Base-by-base conservation (phyloP, 768 basidiomycete genomes). In the Lyophyllum semitale region DNA sequence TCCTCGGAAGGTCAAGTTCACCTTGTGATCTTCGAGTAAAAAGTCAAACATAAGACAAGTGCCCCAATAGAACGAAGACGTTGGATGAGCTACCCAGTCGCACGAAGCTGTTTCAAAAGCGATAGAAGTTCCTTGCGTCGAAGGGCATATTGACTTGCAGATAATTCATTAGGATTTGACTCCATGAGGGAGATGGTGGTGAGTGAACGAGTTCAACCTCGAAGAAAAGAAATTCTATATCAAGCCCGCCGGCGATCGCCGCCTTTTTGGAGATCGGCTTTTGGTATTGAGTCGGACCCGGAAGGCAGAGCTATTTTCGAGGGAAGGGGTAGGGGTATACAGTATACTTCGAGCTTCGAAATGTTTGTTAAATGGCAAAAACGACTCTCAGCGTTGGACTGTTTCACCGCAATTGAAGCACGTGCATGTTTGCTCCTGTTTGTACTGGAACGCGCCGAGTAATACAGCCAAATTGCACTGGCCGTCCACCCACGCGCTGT, bases 1-100 rank as follows among this genome's bases (percentile, higher is more conserved):
- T 77, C 8, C 78, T 67, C 8, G 82, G 80, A 5, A 83, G 64
- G 52, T 83, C 79, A 11, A 82, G 62, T 22, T 79, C 75, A 3
- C 68, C 69, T 63, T 81, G 76, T 1, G 74, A 72, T 1, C 78
- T 77, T n/a, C 12, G 33, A 12, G 22, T 22, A 23, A 13, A 37
- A 40, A 13, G 25, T 25, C 40, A 43, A 25, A 11, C 32, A 20
- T 13, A 48, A 38, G 46, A 1, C n/a, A n/a, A 33, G 33, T 32
- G 15, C 12, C 25, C 18, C 23, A 6, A 25, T 18, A 35, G 1
- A 18, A 38, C 38, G 25, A 23, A 44, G 26, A 44, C 9, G 9
- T 13, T 23, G 20, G 18, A 25, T 25, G 6, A 27, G 15, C 26
- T 30, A 30, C 29, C 18, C 40, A 41, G 73, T 64, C 3, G 69